Percentiles rank a stretch among this genome's conserved stretches.
These are phyloP conservation scores for Candolleomyces eurysporus DNA, from an alignment of 768 basidiomycete species.

Conservation along the genomic window DNA sequence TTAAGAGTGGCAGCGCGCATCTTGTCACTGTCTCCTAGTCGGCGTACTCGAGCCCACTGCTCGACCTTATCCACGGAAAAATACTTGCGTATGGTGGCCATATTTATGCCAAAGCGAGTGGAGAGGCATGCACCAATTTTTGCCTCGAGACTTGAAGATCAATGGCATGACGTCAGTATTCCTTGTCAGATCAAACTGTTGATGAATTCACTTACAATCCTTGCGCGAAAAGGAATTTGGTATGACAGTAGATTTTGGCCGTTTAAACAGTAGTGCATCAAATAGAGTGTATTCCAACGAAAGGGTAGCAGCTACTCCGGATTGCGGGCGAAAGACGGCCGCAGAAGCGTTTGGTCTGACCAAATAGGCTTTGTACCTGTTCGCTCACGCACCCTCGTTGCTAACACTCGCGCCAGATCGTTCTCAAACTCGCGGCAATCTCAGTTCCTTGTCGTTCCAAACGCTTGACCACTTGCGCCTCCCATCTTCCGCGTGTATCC, in stretches of 20 bases:
- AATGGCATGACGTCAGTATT: too few relatives aligned
- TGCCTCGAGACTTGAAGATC: too few relatives aligned
- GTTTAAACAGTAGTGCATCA: too few relatives aligned
- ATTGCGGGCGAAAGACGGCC: too few relatives aligned
- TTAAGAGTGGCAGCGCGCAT: background rate
- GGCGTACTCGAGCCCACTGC: too few relatives aligned
- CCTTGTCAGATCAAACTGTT: too few relatives aligned
- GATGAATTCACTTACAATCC: too few relatives aligned
- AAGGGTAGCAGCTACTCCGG: too few relatives aligned
- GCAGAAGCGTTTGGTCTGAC: too few relatives aligned
- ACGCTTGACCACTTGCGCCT: constrained; percentile 34
- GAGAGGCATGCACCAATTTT: background rate
- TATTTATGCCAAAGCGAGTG: background rate
- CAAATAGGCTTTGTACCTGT: constrained; percentile 29
- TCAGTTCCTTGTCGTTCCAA: constrained; percentile 20
- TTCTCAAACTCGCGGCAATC: constrained; percentile 15
- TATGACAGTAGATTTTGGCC: too few relatives aligned
- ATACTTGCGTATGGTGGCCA: background rate
- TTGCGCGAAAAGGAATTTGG: too few relatives aligned
- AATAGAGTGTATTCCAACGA: too few relatives aligned
- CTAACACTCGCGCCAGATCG: constrained; percentile 15
- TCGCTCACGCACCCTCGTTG: constrained; percentile 19
- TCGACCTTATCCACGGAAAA: background rate
- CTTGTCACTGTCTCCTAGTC: background rate
- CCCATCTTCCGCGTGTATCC: constrained; percentile 50